Conservation (phyloP, 2,329 filamentous ascomycete genomes). For the Aspergillus udagawae region DNA sequence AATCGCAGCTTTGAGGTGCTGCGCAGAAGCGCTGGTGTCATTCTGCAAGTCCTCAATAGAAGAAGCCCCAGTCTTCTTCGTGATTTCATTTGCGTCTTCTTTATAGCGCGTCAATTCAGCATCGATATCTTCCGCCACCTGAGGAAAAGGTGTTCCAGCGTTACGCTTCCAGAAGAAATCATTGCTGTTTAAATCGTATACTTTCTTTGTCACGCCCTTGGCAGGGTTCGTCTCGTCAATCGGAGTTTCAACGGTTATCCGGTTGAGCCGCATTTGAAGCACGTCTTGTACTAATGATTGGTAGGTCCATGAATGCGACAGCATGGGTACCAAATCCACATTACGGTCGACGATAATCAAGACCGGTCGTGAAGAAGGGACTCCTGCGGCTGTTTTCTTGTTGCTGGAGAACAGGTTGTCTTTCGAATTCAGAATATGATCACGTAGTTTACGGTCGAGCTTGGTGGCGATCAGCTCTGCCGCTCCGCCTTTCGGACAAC, state of each 20-base stretch:
- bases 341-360: slow-evolving; percentile 93
- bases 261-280: slow-evolving; percentile 77
- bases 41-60: slow-evolving; percentile 90
- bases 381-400: slow-evolving; percentile 58
- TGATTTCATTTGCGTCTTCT: slow-evolving; percentile 90
- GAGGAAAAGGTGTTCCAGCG: slow-evolving; percentile 83
- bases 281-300: slow-evolving; percentile 81
- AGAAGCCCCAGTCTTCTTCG: slow-evolving; percentile 88
- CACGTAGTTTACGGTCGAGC: slow-evolving; percentile 89
- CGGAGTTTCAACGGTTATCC: slow-evolving; percentile 85
- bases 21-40: slow-evolving; percentile 81
- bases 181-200: slow-evolving; percentile 81
- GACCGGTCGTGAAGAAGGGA: slow-evolving; percentile 74
- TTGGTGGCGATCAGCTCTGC: slow-evolving; percentile 93
- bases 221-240: slow-evolving; percentile 71
- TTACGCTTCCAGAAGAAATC: slow-evolving; percentile 98
- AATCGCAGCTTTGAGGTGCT: slow-evolving; percentile 93
- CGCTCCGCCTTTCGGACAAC: slow-evolving; percentile 86
- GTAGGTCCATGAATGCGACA: slow-evolving; percentile 94
- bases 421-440: slow-evolving; percentile 96
- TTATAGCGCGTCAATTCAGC: slow-evolving; percentile 91
- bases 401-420: slow-evolving; percentile 84
- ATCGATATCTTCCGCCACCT: slow-evolving; percentile 95
- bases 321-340: slow-evolving; percentile 92
- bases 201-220: slow-evolving; percentile 75